Evolutionary conservation across 2,329 filamentous ascomycete species (phyloP).

Genomic region (Teratosphaeria nubilosa): DNA sequence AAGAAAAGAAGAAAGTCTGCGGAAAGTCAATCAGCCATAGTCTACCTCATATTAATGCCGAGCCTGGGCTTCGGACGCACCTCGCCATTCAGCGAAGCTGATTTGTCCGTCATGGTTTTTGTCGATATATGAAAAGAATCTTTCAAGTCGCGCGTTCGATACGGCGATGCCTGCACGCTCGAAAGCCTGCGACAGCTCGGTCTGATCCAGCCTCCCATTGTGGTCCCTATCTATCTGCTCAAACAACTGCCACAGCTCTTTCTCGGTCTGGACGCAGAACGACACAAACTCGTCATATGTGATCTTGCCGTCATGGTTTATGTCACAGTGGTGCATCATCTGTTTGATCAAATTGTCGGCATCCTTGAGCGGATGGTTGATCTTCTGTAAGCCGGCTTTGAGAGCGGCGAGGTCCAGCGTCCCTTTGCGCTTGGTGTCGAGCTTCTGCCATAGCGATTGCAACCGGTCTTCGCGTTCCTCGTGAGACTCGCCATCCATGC

Average conservation of each 20-base stretch:
- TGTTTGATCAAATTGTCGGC: constrained; percentile 74
- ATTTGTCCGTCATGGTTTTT: constrained; percentile 78
- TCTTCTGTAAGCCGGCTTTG: constrained; percentile 72
- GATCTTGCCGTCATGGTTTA: constrained; percentile 78
- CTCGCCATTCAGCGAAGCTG: constrained; percentile 86
- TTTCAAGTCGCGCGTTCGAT: constrained; percentile 63
- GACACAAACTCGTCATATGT: constrained; percentile 84
- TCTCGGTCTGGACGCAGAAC: constrained; percentile 82
- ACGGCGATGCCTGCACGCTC: constrained; percentile 67
- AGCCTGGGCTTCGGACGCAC: constrained; percentile 40
- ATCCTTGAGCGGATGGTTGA: constrained; percentile 93
- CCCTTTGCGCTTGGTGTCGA: constrained; percentile 67
- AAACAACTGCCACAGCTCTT: constrained; percentile 73
- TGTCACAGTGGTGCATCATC: constrained; percentile 74
- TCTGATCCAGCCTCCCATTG: constrained; percentile 76
- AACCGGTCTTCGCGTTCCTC: constrained; percentile 72
- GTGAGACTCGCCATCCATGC: constrained; percentile 63
- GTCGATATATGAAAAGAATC: constrained; percentile 86
- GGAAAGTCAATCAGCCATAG: constrained; percentile 6
- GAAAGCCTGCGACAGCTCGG: constrained; percentile 74
- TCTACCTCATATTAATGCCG: not conserved
- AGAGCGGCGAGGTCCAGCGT: constrained; percentile 76
- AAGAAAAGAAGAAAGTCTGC: constrained; percentile 90
- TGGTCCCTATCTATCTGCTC: constrained; percentile 74
- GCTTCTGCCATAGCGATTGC: constrained; percentile 69